Base-by-base conservation (phyloP, 2,329 filamentous ascomycete species). In the Aspergillus sp. region DNA sequence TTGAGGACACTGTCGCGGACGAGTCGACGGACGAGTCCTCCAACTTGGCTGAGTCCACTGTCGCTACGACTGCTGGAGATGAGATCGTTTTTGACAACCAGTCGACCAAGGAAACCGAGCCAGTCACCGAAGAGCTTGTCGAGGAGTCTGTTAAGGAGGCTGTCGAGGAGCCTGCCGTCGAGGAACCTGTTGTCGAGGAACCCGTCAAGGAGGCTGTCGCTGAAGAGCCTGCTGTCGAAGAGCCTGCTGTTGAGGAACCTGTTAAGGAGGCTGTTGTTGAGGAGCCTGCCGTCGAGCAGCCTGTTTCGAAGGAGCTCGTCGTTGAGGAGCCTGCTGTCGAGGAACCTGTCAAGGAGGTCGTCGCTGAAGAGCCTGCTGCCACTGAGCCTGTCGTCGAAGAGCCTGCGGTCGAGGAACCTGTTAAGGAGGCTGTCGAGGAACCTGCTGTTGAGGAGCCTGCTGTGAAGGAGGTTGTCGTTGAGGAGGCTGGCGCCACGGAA, bases 301-400 rank as follows among this genome's bases (percentile, higher is more conserved):
- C 23, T 23, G 23, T 2, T 23, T 23, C 23, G 23, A 62, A 54
- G 15, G 55, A 56, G 38, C 7, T 38, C 25, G 51, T 53, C 17
- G 41, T 55, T n/a, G 55, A 54, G 15, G 63, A 66, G n/a, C 53
- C 64, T 23, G 17, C 58, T 49, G 52, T 42, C 19, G 54, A 62
- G 38, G 58, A 63, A n/a, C 21, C 19, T 4, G 49, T 25, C 8
- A 56, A 63, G n/a, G 64, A 64, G 41, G 39, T 59, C 17, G 38
- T 17, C 30, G 21, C 8, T 23, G 50, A 50, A 25, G 49, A 53
- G 32, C 13, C 23, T 49, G 44, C 38, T n/a, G 30, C 42, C 8
- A 21, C 59, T 3, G 61, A 66, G 41, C 36, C 60, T n/a, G 32
- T 54, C 17, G 47, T 21, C n/a, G 32, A 60, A 32, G 58, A 64